These are phyloP conservation scores for Apiospora sp. DNA, from an alignment of 2,329 filamentous ascomycete species.

Conservation along the genomic window DNA sequence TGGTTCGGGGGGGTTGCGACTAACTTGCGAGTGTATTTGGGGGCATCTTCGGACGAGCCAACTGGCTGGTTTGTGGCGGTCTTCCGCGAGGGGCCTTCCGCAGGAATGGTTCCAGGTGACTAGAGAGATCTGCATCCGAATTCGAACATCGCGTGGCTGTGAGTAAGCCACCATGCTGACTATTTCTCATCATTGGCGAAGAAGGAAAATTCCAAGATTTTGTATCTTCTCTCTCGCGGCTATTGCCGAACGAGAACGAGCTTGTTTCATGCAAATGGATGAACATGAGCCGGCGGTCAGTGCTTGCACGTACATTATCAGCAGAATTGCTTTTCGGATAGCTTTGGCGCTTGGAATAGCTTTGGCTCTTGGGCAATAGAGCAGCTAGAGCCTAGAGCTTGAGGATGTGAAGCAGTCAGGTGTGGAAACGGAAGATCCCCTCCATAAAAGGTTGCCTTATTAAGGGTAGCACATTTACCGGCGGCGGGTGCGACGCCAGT, in stretches of 20 bases:
- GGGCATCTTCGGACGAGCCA: background rate
- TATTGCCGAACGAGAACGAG: background rate
- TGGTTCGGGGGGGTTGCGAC: background rate
- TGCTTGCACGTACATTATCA: background rate
- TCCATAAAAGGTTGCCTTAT: background rate
- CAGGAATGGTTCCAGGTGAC: background rate
- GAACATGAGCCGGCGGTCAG: background rate
- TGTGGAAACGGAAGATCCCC: background rate
- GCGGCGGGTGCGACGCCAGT: background rate
- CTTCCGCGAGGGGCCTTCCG: background rate
- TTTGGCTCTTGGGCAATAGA: no score
- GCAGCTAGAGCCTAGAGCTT: background rate
- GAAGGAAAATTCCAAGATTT: background rate
- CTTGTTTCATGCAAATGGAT: background rate
- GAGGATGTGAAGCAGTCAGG: background rate
- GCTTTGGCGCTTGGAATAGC: background rate
- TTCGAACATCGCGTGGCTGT: background rate
- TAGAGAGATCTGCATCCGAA: background rate
- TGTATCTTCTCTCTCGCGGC: background rate
- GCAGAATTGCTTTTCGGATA: background rate
- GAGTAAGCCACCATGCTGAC: conserved; percentile 11
- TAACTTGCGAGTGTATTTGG: background rate
- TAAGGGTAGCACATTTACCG: background rate
- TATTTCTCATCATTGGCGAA: background rate
- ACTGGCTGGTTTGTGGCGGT: background rate